A percentile compares a stretch with the other conserved stretches of the same genome.
phyloP scores from a whole-genome alignment of 257 asterid species.

The Capsicum rhomboideum region DNA sequence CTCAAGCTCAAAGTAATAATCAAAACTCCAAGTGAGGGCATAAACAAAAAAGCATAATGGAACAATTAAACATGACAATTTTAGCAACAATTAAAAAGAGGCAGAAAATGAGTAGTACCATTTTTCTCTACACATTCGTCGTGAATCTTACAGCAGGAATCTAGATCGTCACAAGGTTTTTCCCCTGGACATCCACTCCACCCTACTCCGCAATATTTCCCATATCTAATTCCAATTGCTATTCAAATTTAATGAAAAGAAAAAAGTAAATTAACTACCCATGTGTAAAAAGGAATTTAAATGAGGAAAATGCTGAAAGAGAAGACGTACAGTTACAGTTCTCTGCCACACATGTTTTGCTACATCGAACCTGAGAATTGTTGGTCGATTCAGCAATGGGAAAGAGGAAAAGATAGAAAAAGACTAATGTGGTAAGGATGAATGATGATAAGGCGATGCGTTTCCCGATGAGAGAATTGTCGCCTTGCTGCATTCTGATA shows the following conservation, averaged over 20 bases:
- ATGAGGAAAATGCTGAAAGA: background rate
- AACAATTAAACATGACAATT: background rate
- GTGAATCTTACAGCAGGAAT: slow-evolving; percentile 83
- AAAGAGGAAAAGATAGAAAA: background rate
- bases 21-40: background rate
- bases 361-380: background rate
- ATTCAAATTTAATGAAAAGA: background rate
- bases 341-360: slow-evolving; percentile 61
- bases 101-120: slow-evolving; percentile 32
- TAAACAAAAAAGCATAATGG: background rate
- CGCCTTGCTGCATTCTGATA: background rate
- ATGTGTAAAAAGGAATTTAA: background rate
- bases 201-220: slow-evolving; percentile 93
- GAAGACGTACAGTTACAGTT: slow-evolving; percentile 40
- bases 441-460: background rate
- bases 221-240: slow-evolving; percentile 81
- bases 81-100: background rate
- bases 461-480: background rate
- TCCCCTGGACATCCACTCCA: slow-evolving; percentile 93
- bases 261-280: background rate
- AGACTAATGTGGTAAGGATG: background rate
- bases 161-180: slow-evolving; percentile 92
- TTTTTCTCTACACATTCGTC: slow-evolving; percentile 70
- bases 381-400: background rate
- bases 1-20: background rate